A percentile compares a stretch with the other conserved stretches of the same genome.
Evolutionary conservation across 2,329 filamentous ascomycete genomes (phyloP).

Genomic region (Fusarium cicatricum): DNA sequence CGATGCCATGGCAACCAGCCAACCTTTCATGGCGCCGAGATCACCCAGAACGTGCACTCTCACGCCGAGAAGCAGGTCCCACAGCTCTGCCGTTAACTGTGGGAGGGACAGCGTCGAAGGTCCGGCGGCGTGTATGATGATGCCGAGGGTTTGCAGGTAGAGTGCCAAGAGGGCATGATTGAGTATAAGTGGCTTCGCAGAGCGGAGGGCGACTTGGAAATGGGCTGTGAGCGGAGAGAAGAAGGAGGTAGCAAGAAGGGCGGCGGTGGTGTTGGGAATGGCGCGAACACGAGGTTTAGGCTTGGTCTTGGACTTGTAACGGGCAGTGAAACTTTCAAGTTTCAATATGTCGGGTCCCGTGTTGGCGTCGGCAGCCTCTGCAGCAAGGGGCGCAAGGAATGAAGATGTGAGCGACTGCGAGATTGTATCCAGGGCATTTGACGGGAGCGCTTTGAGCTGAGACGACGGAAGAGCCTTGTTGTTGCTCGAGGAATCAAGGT

Average conservation of each 20-base stretch:
- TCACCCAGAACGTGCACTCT: constrained; percentile 69
- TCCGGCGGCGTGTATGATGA: constrained; percentile 84
- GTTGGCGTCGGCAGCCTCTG: constrained; percentile 79
- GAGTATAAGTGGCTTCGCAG: constrained; percentile 67
- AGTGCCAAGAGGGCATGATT: constrained; percentile 79
- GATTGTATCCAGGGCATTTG: constrained; percentile 72
- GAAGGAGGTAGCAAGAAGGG: constrained; percentile 77
- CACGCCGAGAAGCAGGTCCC: constrained; percentile 79
- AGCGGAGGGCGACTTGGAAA: constrained; percentile 72
- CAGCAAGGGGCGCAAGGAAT: constrained; percentile 84
- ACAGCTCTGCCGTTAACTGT: constrained; percentile 84
- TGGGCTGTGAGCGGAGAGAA: constrained; percentile 87
- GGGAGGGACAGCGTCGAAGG: constrained; percentile 79
- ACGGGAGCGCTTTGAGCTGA: constrained; percentile 59
- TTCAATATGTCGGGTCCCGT: constrained; percentile 87
- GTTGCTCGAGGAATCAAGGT: constrained; percentile 53
- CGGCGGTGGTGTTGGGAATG: constrained; percentile 80
- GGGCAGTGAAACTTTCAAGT: constrained; percentile 84
- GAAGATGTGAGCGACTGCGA: constrained; percentile 71
- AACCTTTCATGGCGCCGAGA: constrained; percentile 72
- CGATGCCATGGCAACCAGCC: constrained; percentile 81
- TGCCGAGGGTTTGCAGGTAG: constrained; percentile 84
- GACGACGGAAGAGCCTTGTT: constrained; percentile 41
- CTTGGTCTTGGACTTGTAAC: constrained; percentile 47
- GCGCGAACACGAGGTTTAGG: constrained; percentile 57